These are phyloP conservation scores for Hypoxylon trugodes DNA, from an alignment of 495 filamentous ascomycete species.

Conservation along the genomic window DNA sequence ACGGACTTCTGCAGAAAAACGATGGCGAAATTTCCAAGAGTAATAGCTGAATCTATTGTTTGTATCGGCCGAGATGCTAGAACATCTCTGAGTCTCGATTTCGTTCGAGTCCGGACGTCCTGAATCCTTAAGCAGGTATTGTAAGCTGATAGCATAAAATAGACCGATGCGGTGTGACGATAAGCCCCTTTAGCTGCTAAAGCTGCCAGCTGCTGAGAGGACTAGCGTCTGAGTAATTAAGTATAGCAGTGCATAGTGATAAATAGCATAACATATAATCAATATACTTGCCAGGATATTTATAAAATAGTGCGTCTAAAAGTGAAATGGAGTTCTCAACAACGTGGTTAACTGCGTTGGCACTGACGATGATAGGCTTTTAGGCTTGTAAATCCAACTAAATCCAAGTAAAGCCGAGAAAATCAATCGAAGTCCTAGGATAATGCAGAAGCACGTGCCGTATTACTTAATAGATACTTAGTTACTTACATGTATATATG, in stretches of 20 bases:
- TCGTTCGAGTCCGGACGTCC: too few relatives aligned
- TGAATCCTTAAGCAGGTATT: too few relatives aligned
- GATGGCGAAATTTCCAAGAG: not conserved
- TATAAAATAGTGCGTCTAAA: too few relatives aligned
- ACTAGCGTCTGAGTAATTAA: not conserved
- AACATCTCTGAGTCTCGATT: too few relatives aligned
- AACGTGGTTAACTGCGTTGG: slow-evolving; percentile 3
- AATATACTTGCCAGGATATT: too few relatives aligned
- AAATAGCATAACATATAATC: not conserved
- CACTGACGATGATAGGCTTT: not conserved
- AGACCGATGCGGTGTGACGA: slow-evolving; percentile 2
- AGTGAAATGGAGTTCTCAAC: not conserved
- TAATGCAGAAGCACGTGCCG: not conserved
- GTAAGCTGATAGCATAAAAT: slow-evolving; percentile 6
- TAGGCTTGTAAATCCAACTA: too few relatives aligned
- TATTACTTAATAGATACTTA: slow-evolving; percentile 2
- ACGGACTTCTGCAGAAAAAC: not conserved
- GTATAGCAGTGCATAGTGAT: not conserved
- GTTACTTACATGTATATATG: not conserved
- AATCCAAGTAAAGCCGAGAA: too few relatives aligned
- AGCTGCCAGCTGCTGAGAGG: not conserved
- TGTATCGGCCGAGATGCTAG: too few relatives aligned
- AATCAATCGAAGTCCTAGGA: not conserved
- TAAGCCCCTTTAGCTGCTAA: too few relatives aligned
- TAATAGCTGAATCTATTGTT: too few relatives aligned